These are phyloP conservation scores for Kurtzmaniella quercitrusa DNA, from an alignment of 1,139 yeast species.

Conservation along the genomic window DNA sequence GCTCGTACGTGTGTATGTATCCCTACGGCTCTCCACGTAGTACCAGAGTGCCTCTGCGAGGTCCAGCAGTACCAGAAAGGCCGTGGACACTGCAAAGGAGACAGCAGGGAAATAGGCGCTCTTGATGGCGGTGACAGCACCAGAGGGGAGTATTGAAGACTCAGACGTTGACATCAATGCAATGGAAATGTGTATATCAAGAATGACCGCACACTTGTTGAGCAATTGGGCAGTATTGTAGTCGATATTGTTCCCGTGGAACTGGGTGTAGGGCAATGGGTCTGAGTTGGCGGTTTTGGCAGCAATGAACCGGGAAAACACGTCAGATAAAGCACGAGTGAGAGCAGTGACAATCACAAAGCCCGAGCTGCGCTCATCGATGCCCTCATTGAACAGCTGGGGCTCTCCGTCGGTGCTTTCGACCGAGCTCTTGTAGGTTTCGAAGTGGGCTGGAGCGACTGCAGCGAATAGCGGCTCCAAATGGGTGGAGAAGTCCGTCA, in stretches of 20 bases:
- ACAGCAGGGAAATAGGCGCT: slow-evolving; percentile 21
- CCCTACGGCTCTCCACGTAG: slow-evolving; percentile 31
- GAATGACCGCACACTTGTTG: slow-evolving; percentile 16
- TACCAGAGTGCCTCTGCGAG: slow-evolving; percentile 30
- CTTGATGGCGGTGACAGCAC: slow-evolving; percentile 13
- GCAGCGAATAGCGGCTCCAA: neutral
- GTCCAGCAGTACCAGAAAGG: slow-evolving; percentile 18
- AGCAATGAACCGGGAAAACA: slow-evolving; percentile 7
- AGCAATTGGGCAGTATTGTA: slow-evolving; percentile 9
- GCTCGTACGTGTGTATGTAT: slow-evolving; percentile 13
- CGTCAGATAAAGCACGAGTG: slow-evolving; percentile 12
- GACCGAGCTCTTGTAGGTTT: neutral
- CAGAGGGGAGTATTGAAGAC: neutral
- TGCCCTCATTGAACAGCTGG: slow-evolving; percentile 15
- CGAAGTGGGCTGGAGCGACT: neutral
- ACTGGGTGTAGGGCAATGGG: neutral
- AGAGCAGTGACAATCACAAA: slow-evolving; percentile 17
- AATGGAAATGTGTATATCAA: slow-evolving; percentile 23
- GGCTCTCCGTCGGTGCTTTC: neutral
- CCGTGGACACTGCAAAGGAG: slow-evolving; percentile 17
- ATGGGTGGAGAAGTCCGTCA: slow-evolving; percentile 4
- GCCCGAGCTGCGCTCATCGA: slow-evolving; percentile 16
- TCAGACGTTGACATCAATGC: slow-evolving; percentile 8
- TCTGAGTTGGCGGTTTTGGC: neutral
- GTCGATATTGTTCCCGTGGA: neutral